Evolutionary conservation across 2,329 filamentous ascomycete genomes (phyloP).

Genomic region (Chalaropsis ovoidea): DNA sequence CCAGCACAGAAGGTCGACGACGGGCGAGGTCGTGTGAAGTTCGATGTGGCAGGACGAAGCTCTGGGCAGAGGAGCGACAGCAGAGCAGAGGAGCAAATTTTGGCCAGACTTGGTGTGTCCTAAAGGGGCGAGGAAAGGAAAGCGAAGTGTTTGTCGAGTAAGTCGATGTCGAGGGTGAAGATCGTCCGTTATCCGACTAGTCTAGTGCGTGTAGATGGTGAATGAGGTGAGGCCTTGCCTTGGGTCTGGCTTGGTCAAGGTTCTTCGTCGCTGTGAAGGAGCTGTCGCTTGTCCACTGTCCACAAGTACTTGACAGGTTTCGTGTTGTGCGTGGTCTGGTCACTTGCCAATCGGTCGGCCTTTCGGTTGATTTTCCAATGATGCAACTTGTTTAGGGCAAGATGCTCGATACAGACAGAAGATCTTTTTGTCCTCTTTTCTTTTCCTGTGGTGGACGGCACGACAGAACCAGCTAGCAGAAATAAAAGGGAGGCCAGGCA

Average conservation of each 20-base stretch:
- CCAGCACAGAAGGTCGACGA: not conserved
- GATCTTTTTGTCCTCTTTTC: not conserved
- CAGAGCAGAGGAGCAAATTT: no score
- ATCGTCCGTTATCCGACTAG: not conserved
- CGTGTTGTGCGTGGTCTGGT: not conserved
- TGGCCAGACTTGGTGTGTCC: not conserved
- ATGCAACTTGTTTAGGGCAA: not conserved
- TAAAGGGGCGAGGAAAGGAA: not conserved
- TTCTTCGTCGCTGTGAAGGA: not conserved
- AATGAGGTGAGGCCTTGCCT: not conserved
- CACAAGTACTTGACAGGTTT: slow-evolving; percentile 8
- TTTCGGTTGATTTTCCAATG: slow-evolving; percentile 12
- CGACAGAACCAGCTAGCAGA: not conserved
- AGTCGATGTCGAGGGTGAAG: slow-evolving; percentile 1
- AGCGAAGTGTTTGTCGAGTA: not conserved
- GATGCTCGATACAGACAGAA: not conserved
- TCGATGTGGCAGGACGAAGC: no score
- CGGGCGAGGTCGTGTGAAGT: no score
- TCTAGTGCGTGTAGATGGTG: not conserved
- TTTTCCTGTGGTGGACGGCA: not conserved
- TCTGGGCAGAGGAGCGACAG: no score
- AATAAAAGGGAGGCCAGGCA: not conserved
- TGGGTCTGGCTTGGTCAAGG: not conserved
- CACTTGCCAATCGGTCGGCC: not conserved
- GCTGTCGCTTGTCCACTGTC: not conserved